A percentile compares a stretch with the other conserved stretches of the same genome.
phyloP scores from a whole-genome alignment of 192 early-diverging fungal species.

The Entomortierella parvispora region DNA sequence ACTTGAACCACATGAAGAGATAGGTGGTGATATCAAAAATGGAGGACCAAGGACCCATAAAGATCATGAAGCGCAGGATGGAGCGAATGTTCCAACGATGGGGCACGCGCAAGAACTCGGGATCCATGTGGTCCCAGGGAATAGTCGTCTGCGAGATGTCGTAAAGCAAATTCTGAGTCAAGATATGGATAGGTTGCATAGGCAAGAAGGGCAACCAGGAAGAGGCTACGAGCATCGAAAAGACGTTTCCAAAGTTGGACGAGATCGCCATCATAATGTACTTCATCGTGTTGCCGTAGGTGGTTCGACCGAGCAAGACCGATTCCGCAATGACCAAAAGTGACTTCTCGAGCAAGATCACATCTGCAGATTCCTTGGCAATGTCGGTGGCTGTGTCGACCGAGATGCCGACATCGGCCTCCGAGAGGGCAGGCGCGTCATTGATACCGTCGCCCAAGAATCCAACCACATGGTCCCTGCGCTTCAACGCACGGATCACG shows the following conservation, averaged over 20 bases:
- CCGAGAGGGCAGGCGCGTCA: slow-evolving; percentile 60
- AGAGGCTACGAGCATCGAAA: slow-evolving; percentile 59
- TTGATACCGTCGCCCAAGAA: slow-evolving; percentile 69
- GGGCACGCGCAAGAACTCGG: slow-evolving; percentile 55
- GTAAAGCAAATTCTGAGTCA: slow-evolving; percentile 61
- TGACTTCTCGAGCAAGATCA: slow-evolving; percentile 62
- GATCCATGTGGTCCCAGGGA: slow-evolving; percentile 62
- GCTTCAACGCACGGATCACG: slow-evolving; percentile 56
- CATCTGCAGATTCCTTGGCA: slow-evolving; percentile 64
- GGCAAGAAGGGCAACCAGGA: slow-evolving; percentile 64
- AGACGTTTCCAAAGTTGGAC: slow-evolving; percentile 66
- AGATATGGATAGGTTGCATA: slow-evolving; percentile 57
- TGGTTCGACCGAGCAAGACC: slow-evolving; percentile 56
- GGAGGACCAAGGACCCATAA: slow-evolving; percentile 58
- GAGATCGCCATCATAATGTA: slow-evolving; percentile 65
- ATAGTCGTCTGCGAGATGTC: slow-evolving; percentile 60
- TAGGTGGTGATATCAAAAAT: slow-evolving; percentile 61
- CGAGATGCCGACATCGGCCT: slow-evolving; percentile 61
- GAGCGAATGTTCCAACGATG: slow-evolving; percentile 54
- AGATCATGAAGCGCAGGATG: slow-evolving; percentile 61
- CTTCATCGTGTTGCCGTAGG: slow-evolving; percentile 66
- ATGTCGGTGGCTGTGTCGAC: slow-evolving; percentile 63
- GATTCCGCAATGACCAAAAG: slow-evolving; percentile 52
- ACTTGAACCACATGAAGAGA: slow-evolving; percentile 55
- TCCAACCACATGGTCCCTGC: slow-evolving; percentile 49